Conservation (phyloP, 768 basidiomycete genomes). For the Lactarius deliciosus region DNA sequence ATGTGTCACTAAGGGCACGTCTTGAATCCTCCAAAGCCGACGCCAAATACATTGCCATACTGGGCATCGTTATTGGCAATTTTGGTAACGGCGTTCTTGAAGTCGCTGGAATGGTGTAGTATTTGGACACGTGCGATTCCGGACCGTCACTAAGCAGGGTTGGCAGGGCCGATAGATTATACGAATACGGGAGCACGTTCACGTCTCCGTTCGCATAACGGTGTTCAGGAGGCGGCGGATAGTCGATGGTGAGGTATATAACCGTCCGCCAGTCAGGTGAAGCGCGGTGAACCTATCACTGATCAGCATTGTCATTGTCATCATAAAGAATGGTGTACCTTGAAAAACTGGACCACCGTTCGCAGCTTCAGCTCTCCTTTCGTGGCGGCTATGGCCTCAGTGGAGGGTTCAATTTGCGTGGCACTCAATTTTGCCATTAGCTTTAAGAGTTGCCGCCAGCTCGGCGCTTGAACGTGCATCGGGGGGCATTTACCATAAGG, state of each 20-base stretch:
- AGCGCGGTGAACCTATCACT: conserved; percentile 56
- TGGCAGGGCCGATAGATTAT: conserved; percentile 58
- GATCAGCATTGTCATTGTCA: conserved; percentile 15
- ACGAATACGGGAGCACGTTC: conserved; percentile 69
- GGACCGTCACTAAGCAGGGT: conserved; percentile 61
- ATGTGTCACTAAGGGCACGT: conserved; percentile 55
- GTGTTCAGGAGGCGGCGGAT: conserved; percentile 51
- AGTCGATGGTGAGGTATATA: conserved; percentile 75
- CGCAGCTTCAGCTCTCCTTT: conserved; percentile 62
- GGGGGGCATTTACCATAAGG: conserved; percentile 67
- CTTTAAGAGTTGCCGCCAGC: conserved; percentile 71
- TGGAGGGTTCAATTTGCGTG: conserved; percentile 66
- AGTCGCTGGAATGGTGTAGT: conserved; percentile 68
- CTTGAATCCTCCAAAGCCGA: conserved; percentile 70
- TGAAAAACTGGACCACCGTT: conserved; percentile 76
- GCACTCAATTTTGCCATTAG: conserved; percentile 72
- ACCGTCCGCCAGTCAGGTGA: conserved; percentile 70
- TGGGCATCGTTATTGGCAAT: conserved; percentile 73
- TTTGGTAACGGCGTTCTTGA: conserved; percentile 60
- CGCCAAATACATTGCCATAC: conserved; percentile 73
- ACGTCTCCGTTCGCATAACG: conserved; percentile 59
- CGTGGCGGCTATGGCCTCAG: conserved; percentile 60
- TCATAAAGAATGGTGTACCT: conserved; percentile 42
- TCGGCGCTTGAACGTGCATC: conserved; percentile 70
- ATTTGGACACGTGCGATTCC: conserved; percentile 64